Percentiles rank a stretch among this genome's conserved stretches.
phyloP scores from a whole-genome alignment of 139 green algal genomes.

The Ulvella scutata region DNA sequence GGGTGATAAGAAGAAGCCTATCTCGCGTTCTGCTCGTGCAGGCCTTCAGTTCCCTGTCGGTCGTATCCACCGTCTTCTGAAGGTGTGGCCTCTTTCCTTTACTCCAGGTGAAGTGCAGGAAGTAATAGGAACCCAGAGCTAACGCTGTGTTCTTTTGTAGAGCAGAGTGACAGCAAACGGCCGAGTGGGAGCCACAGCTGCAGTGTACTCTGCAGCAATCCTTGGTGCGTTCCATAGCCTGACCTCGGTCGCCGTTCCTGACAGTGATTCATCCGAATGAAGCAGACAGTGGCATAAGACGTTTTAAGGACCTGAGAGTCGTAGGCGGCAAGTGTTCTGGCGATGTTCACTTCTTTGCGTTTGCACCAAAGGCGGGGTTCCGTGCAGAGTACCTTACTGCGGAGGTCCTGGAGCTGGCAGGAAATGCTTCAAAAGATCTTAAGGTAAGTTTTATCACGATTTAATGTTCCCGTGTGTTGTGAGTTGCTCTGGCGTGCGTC shows the following conservation, averaged over 20 bases:
- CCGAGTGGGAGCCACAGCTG: conserved; percentile 91
- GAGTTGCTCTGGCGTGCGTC: not conserved
- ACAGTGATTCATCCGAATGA: too few relatives aligned
- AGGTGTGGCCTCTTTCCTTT: conserved; percentile 33
- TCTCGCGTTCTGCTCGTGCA: conserved; percentile 38
- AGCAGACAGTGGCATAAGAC: too few relatives aligned
- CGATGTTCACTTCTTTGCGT: too few relatives aligned
- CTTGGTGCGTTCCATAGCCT: conserved; percentile 43
- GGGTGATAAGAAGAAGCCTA: conserved; percentile 55
- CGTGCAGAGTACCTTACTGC: conserved; percentile 78
- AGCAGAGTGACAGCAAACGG: conserved; percentile 82
- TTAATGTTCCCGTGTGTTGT: not conserved
- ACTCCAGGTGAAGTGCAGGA: not conserved
- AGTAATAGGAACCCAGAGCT: not conserved
- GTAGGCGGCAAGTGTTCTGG: too few relatives aligned
- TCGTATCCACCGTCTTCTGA: conserved; percentile 93
- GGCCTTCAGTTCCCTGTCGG: conserved; percentile 96
- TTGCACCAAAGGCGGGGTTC: too few relatives aligned
- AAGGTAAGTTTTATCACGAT: conserved; percentile 55
- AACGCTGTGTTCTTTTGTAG: conserved; percentile 16
- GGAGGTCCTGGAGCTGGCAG: conserved; percentile 97
- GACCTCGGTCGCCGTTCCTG: too few relatives aligned
- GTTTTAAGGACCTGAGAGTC: too few relatives aligned
- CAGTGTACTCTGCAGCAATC: conserved; percentile 96
- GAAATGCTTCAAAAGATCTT: conserved; percentile 98